phyloP scores from a whole-genome alignment of 805 yeast species.

The Kodamaea hsintzibuensis region DNA sequence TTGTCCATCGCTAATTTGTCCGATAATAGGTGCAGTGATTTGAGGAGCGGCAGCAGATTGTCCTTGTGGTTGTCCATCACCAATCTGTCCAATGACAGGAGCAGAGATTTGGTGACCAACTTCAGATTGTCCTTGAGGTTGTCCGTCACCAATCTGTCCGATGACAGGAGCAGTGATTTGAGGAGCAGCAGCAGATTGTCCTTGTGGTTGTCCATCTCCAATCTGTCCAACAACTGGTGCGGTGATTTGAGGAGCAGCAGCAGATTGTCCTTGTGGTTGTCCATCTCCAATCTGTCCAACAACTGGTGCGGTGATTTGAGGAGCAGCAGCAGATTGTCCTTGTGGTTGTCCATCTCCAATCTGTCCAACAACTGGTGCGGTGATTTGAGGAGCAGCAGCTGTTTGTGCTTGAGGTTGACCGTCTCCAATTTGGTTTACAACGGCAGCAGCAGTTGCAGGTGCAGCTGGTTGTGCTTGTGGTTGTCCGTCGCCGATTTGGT shows the following conservation, averaged over 20 bases:
- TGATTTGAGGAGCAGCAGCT: slow-evolving; percentile 4
- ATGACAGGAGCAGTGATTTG: slow-evolving; percentile 5
- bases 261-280: slow-evolving; percentile 45
- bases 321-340: slow-evolving; percentile 15
- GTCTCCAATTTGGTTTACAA: slow-evolving; percentile 35
- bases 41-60: slow-evolving; percentile 40
- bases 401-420: slow-evolving; percentile 30
- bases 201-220: slow-evolving; percentile 38
- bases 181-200: slow-evolving; percentile 13
- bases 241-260: slow-evolving; percentile 15
- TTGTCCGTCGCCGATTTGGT: slow-evolving; percentile 32
- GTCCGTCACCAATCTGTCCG: slow-evolving; percentile 34
- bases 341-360: slow-evolving; percentile 39
- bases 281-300: slow-evolving; percentile 47
- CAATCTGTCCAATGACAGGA: slow-evolving; percentile 22
- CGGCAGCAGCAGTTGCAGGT: slow-evolving; percentile 16
- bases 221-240: slow-evolving; percentile 29
- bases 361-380: slow-evolving; percentile 26
- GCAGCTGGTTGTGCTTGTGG: no score
- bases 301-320: slow-evolving; percentile 1
- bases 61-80: slow-evolving; percentile 36
- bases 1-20: slow-evolving; percentile 54
- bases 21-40: slow-evolving; percentile 23
- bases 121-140: slow-evolving; percentile 30
- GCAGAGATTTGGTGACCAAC: slow-evolving; percentile 21